Evolutionary conservation across 2,329 filamentous ascomycete genomes (phyloP).

Genomic region (Cytospora mali): DNA sequence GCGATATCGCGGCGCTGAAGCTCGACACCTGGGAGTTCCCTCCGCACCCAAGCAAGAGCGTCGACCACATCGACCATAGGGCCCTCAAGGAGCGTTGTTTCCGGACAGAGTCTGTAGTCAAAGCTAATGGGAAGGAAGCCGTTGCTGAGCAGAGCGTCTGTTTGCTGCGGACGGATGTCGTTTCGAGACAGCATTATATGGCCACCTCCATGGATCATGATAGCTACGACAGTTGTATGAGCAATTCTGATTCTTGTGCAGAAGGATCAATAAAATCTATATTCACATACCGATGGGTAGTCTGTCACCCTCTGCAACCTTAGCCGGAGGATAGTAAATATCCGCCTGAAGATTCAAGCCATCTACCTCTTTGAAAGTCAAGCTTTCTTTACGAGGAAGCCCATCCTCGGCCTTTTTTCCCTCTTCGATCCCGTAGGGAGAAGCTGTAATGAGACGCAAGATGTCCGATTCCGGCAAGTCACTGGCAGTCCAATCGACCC

Average conservation of each 20-base stretch:
- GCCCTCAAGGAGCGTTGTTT: conserved; percentile 47
- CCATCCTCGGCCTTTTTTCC: neutral
- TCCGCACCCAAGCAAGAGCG: conserved; percentile 37
- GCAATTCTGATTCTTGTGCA: neutral
- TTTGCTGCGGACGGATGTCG: conserved; percentile 43
- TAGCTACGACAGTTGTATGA: conserved; percentile 32
- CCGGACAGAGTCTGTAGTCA: conserved; percentile 55
- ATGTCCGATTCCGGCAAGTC: conserved; percentile 31
- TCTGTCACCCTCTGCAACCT: neutral
- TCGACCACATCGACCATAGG: conserved; percentile 49
- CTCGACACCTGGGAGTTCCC: conserved; percentile 36
- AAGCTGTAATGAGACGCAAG: conserved; percentile 34
- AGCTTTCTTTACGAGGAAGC: conserved; percentile 24
- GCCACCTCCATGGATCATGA: conserved; percentile 51
- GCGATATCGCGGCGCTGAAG: conserved; percentile 26
- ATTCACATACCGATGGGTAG: conserved; percentile 24
- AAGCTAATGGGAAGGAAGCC: conserved; percentile 51
- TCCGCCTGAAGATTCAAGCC: conserved; percentile 35
- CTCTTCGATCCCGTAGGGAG: no score
- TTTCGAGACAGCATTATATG: conserved; percentile 44
- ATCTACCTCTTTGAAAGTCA: conserved; percentile 32
- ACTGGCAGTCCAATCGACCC: conserved; percentile 33
- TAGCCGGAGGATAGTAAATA: conserved; percentile 36
- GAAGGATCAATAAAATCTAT: no score
- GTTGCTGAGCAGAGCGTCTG: conserved; percentile 38